Percentiles rank a stretch among this genome's conserved stretches.
phyloP scores from a whole-genome alignment of 768 basidiomycete genomes.

The Porpolomopsis calyptriformis region DNA sequence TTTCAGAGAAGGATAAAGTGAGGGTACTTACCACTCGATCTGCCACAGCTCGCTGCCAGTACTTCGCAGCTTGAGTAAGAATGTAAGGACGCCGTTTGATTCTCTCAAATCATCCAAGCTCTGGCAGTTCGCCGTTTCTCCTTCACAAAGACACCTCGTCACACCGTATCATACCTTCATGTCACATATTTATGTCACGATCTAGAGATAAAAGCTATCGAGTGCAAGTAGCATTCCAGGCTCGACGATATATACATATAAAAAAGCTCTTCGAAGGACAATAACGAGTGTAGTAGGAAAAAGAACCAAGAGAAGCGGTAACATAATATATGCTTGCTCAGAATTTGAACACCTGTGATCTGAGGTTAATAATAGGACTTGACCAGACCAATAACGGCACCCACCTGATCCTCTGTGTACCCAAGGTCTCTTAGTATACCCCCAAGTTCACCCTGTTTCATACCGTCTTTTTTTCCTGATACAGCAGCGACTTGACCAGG shows the following conservation, averaged over 20 bases:
- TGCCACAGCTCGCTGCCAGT: too few relatives aligned
- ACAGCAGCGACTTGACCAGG: slow-evolving; percentile 84
- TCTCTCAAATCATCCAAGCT: too few relatives aligned
- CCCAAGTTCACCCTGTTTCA: slow-evolving; percentile 72
- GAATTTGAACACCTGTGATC: slow-evolving; percentile 6
- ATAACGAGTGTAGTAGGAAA: neutral
- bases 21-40: too few relatives aligned
- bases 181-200: too few relatives aligned
- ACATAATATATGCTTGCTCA: neutral
- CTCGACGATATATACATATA: neutral
- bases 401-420: slow-evolving; percentile 77
- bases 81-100: too few relatives aligned
- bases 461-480: slow-evolving; percentile 81
- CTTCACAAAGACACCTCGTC: too few relatives aligned
- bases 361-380: neutral
- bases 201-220: too few relatives aligned
- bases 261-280: neutral
- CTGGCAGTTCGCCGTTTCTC: too few relatives aligned
- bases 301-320: neutral
- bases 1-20: too few relatives aligned
- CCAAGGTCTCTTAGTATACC: slow-evolving; percentile 84
- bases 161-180: too few relatives aligned
- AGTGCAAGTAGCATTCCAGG: neutral
- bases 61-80: too few relatives aligned
- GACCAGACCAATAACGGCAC: neutral